Percentiles rank a stretch among this genome's conserved stretches.
Conservation (phyloP, 164 flowering plant species). For the Nymphaea colorata region DNA sequence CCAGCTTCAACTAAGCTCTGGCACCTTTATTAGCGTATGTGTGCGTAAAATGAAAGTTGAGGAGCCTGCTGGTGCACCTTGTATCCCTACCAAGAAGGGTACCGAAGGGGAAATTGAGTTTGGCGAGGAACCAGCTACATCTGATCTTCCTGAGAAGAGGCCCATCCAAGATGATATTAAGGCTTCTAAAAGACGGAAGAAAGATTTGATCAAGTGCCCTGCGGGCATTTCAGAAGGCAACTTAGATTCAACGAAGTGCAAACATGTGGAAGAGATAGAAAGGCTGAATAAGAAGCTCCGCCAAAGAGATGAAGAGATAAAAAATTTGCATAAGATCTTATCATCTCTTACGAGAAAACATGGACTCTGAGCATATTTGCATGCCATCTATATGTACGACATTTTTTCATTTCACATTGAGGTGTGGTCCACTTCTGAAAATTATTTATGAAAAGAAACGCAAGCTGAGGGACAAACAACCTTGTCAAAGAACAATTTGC, state of each 20-base stretch:
- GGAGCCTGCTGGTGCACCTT: neutral
- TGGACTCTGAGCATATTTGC: conserved; percentile 19
- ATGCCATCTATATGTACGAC: too few relatives aligned
- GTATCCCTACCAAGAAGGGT: neutral
- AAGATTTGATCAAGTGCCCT: conserved; percentile 7
- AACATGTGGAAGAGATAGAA: conserved; percentile 33
- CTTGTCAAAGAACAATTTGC: too few relatives aligned
- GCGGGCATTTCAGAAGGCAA: neutral
- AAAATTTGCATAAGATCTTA: conserved; percentile 39
- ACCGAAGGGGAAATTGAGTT: conserved; percentile 5
- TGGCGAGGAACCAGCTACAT: neutral
- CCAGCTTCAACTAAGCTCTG: neutral
- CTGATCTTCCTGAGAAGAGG: neutral
- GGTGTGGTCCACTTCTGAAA: too few relatives aligned
- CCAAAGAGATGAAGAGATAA: conserved; percentile 30
- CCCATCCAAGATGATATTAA: conserved; percentile 6
- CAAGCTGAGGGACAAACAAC: too few relatives aligned
- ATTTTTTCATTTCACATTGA: too few relatives aligned
- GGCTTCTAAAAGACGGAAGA: conserved; percentile 22
- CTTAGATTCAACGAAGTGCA: conserved; percentile 15
- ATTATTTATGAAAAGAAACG: too few relatives aligned
- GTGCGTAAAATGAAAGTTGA: neutral
- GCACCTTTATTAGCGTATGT: too few relatives aligned
- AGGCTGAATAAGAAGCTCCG: conserved; percentile 26
- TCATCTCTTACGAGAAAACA: conserved; percentile 45